Percentiles rank a stretch among this genome's conserved stretches.
Conservation (phyloP, 2,329 filamentous ascomycete genomes). For the Clonostachys solani region DNA sequence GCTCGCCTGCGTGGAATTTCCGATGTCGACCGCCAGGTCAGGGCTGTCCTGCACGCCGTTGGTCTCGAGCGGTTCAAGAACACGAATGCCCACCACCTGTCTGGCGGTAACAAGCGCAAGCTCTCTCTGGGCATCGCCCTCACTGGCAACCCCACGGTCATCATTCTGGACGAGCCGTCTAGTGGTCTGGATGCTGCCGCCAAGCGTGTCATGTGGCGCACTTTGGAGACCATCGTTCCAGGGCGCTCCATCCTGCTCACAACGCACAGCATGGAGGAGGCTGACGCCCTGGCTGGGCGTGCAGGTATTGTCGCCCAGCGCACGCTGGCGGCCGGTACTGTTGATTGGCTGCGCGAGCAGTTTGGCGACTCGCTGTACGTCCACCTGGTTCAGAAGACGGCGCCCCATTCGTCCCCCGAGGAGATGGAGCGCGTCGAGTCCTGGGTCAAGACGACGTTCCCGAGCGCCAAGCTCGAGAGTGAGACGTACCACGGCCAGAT, state of each 20-base stretch:
- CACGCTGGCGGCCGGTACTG: conserved; percentile 76
- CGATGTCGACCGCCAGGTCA: conserved; percentile 52
- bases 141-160: conserved; percentile 68
- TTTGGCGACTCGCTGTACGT: conserved; percentile 74
- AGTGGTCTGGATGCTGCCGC: conserved; percentile 71
- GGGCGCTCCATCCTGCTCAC: conserved; percentile 68
- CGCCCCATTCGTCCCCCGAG: conserved; percentile 62
- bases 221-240: conserved; percentile 58
- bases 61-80: conserved; percentile 57
- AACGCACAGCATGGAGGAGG: conserved; percentile 80
- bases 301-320: conserved; percentile 71
- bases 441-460: conserved; percentile 59
- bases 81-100: conserved; percentile 63
- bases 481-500: conserved; percentile 38
- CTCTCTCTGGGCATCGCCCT: conserved; percentile 69
- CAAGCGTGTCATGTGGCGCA: conserved; percentile 74
- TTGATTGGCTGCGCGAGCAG: conserved; percentile 60
- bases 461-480: conserved; percentile 59
- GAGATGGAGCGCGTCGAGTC: conserved; percentile 60
- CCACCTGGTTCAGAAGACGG: conserved; percentile 67
- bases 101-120: conserved; percentile 75
- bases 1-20: conserved; percentile 64
- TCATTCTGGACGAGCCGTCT: conserved; percentile 72
- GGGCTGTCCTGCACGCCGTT: conserved; percentile 60
- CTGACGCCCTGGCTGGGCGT: conserved; percentile 62